Evolutionary conservation across 345 rosid species (phyloP), one percentile per base, ranked within the genome.

Genomic region (Syzygium oleosum): DNA sequence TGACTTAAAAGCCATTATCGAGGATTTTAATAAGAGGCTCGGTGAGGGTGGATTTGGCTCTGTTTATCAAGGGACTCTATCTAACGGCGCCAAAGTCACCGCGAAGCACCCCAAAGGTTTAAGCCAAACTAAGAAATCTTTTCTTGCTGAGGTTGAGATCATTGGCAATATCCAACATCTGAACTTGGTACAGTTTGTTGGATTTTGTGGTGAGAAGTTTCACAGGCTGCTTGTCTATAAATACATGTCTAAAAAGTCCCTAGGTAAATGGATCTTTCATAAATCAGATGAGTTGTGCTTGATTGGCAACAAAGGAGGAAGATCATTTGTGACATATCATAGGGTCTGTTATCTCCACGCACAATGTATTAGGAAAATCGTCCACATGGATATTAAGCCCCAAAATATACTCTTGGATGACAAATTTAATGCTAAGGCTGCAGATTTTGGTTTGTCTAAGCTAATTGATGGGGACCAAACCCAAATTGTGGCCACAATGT

Each of bases 1-100:
- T 21, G 88, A 87, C 1, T 41, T 92, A 53, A 87, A 86, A 58
- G 59, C 23, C 23, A 55, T 84, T 2, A 90, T 91, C 22, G 80
- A 80, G 43, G 68, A 87, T 38, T 92, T 92, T 85, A 56, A 41
- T 13, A 51, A 41, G 56, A 89, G 49, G 77, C 90, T 87, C 13
- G 88, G 86, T 3, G 83, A 68, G n/a, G 92, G 89, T 46, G 92
- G 92, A 61, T 89, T 90, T 38, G 92, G 92, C 13, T 84, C 73
- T 13, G 92, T 90, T 12, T 89, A 87, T 54, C 5, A 84, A 87
- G 90, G 90, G 13, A 89, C 53, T 61, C 58, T 85, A 17, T 10
- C n/a, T 4, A 59, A 86, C 14, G 86, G 92, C 25, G 51, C 77
- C 12, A 77, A 34, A 87, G 53, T 89, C 23, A 88, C 89, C 27